Base-by-base conservation (phyloP, 768 basidiomycete genomes). In the Russula sp. region DNA sequence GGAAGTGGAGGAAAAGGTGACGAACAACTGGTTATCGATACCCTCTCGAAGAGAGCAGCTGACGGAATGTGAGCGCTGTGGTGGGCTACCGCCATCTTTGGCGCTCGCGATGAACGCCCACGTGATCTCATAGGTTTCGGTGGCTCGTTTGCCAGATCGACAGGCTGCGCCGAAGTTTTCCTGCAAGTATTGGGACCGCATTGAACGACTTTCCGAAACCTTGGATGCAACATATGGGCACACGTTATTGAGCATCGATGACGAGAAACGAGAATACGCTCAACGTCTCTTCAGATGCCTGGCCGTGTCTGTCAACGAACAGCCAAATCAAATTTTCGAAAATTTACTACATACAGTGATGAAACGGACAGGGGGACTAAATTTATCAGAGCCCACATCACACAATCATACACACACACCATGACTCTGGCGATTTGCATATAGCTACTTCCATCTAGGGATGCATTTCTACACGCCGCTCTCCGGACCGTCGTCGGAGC, bases 51-150 rank as follows among this genome's bases (percentile, higher is more conserved):
- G n/a, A 51, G 45, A 41, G 56, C 61, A 5, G 25, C 25, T 29
- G 49, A 59, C 3, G 61, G 61, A 14, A 60, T 60, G 61, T 63
- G 34, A 35, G 57, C n/a, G n/a, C n/a, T n/a, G n/a, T n/a, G n/a
- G n/a, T n/a, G n/a, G n/a, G n/a, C 20, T 10, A 14, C 5, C 10
- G 8, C 16, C n/a, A 3, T 2, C 20, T 3, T 20, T 16, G 2
- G 36, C 7, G 5, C 7, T 11, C 20, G 2, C 9, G 2, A 2
- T 36, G 1, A 2, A 13, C 7, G 18, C 52, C 52, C 13, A 51
- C 10, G 32, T 2, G 2, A 25, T 25, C 11, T 16, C 14, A 1
- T 46, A 61, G 60, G 60, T 61, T 61, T 41, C 54, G 60, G 3
- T 61, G 45, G 52, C 54, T 57, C 1, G 36, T 49, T 9, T 61